Evolutionary conservation across 352 stramenopile genomes (phyloP), one percentile per base, ranked within the genome.

Genomic region (Thraustochytrium sp.): DNA sequence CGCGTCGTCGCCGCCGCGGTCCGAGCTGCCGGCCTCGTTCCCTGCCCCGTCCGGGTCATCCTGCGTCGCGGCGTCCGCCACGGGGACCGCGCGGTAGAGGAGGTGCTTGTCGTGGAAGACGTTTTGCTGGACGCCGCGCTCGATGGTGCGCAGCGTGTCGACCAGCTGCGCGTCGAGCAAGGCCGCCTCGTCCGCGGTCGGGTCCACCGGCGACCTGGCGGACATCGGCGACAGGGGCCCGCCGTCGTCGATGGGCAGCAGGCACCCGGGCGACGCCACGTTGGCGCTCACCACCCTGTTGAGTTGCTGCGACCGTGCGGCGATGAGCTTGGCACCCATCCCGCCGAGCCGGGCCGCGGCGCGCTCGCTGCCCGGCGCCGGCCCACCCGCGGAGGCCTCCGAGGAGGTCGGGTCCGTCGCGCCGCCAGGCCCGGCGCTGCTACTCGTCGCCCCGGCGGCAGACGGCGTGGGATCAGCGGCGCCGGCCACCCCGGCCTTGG

Each of bases 61-160:
- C n/a, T 34, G 2, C 9, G 3, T 34, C 21, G 53, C 74, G 23
- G 53, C 77, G 38, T 85, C 56, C 1, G 93, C 85, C 5, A 76
- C 85, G 0, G 91, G 91, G 48, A 93, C 92, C 51, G 95, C 89
- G 31, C 92, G 91, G 51, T 96, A 96, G 2, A 90, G 84, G 11
- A 95, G 85, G 56, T 96, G 92, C 31, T 93, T 87, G 36, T 88
- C 82, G 85, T 96, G 92, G 59, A 93, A 95, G 0, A 94, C 87
- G 82, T 95, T 95, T 80, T 96, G 92, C 82, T 96, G 92, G 11
- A 96, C 89, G 0, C 90, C 92, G 18, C 92, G 90, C 85, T 96
- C 92, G 3, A 96, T 86, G 42, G 93, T 86, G 31, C 88, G 89
- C 21, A 92, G 87, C 1, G 87, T 91, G 18, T 89, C 85, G n/a